Evolutionary conservation across 345 rosid genomes (phyloP).

Genomic region (Arabis hirsuta): DNA sequence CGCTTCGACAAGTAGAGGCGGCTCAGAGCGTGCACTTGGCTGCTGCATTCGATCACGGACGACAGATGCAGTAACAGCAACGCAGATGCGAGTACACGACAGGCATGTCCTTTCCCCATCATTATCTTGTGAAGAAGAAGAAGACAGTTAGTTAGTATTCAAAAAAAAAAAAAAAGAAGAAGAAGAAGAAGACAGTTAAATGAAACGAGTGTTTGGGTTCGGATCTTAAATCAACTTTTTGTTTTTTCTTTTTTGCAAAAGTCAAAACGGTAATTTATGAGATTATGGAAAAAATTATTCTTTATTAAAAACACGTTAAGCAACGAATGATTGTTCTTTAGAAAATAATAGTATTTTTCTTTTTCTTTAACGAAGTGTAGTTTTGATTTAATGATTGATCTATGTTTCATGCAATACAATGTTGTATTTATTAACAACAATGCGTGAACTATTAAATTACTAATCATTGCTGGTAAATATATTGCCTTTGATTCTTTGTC

Average conservation of each 20-base stretch:
- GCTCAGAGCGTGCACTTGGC: constrained; percentile 43
- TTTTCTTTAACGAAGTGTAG: background rate
- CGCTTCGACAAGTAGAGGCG: constrained; percentile 42
- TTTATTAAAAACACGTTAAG: too few species aligned
- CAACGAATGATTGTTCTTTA: constrained; percentile 36
- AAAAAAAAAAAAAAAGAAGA: constrained; percentile 13
- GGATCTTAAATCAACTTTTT: constrained; percentile 17
- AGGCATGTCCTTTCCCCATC: constrained; percentile 30
- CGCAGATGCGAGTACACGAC: constrained; percentile 7
- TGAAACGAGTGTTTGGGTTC: constrained; percentile 21
- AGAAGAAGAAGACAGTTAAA: constrained; percentile 28
- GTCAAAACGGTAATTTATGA: too few species aligned
- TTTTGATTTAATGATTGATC: background rate
- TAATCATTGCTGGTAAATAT: too few species aligned
- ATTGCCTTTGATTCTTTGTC: too few species aligned
- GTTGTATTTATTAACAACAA: background rate
- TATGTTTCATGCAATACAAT: background rate
- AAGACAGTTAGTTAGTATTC: background rate
- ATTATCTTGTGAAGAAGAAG: constrained; percentile 20
- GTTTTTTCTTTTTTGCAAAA: background rate
- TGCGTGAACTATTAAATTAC: too few species aligned
- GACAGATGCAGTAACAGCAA: constrained; percentile 20
- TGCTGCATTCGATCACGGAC: constrained; percentile 32
- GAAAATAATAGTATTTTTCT: too few species aligned
- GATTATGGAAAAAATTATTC: too few species aligned